Conservation (phyloP, 441 rosid species). For the Corymbia citriodora region DNA sequence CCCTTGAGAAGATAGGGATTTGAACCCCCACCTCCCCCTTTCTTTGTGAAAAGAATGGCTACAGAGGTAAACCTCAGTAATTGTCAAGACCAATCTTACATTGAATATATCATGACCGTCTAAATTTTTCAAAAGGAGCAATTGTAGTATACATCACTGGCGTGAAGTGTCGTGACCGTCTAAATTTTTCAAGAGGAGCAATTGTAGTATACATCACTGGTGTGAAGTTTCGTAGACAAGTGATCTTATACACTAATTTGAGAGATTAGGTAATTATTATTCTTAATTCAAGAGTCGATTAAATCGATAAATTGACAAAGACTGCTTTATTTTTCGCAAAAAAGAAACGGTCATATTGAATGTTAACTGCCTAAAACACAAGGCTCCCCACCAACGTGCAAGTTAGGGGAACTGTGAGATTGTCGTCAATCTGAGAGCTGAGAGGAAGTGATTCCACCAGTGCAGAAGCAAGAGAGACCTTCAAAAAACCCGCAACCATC, state of each 20-base stretch:
- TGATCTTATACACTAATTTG: background rate
- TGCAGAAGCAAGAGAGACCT: background rate
- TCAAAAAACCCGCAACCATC: background rate
- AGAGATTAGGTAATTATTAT: background rate
- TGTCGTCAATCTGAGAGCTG: background rate
- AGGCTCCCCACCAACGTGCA: background rate
- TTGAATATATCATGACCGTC: background rate
- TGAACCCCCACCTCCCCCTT: too few relatives aligned
- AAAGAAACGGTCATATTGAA: background rate
- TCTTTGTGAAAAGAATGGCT: too few relatives aligned
- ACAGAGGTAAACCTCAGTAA: too few relatives aligned
- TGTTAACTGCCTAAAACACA: background rate
- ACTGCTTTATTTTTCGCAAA: background rate
- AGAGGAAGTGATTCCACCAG: background rate
- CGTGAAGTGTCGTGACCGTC: background rate
- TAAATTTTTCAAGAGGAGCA: background rate
- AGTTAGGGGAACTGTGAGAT: background rate
- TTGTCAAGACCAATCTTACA: background rate
- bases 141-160: background rate
- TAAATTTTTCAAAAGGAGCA: background rate
- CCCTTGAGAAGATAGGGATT: too few relatives aligned
- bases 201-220: background rate
- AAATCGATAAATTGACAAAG: background rate
- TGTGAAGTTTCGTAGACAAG: background rate
- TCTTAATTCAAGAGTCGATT: background rate